Conservation (phyloP, 148 eudicot species). For the Oxyria digyna region DNA sequence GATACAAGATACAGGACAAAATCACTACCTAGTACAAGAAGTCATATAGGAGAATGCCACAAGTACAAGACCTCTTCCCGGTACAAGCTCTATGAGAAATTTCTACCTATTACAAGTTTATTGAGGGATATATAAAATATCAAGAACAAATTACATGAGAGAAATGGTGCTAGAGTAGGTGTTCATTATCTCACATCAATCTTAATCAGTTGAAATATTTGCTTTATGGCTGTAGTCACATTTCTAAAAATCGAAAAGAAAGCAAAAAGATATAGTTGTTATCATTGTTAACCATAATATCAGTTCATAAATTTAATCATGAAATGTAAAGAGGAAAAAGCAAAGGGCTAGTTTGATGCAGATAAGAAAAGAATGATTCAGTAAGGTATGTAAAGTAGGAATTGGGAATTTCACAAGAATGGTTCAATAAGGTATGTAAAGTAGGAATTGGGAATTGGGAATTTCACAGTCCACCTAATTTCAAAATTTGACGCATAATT, state of each 20-base stretch:
- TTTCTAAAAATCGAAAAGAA: background rate
- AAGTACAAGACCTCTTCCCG: background rate
- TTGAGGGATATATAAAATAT: background rate
- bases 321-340: background rate
- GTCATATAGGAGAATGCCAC: background rate
- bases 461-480: no score
- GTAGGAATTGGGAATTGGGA: no score
- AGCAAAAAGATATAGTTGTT: background rate
- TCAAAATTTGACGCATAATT: no score
- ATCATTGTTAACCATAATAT: background rate
- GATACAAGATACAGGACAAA: background rate
- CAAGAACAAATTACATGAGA: background rate
- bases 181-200: background rate
- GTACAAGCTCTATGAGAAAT: no score
- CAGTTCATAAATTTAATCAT: background rate
- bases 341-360: no score
- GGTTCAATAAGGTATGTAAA: no score
- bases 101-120: no score
- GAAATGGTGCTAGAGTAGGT: background rate
- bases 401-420: no score
- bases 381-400: no score
- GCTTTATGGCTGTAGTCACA: background rate
- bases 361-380: no score
- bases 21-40: background rate
- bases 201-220: background rate